These are phyloP conservation scores for Rhizopus microsporus DNA, from an alignment of 371 early-diverging fungal genomes.

Conservation along the genomic window DNA sequence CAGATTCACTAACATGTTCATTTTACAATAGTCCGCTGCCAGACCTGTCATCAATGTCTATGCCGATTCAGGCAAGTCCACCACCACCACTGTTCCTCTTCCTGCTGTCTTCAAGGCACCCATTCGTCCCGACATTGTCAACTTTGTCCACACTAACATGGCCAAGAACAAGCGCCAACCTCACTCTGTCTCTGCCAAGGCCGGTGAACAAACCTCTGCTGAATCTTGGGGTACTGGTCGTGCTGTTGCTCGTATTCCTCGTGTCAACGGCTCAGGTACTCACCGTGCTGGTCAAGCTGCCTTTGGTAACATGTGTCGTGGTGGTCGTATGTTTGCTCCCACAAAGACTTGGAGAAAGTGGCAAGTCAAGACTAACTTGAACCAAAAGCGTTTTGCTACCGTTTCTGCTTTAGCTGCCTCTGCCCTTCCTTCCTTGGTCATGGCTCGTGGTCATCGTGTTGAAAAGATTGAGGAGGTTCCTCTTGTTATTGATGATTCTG, in stretches of 20 bases:
- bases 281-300: conserved; percentile 99
- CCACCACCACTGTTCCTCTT: conserved; percentile 77
- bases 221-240: conserved; percentile 99
- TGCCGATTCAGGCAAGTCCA: conserved; percentile 77
- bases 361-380: conserved; percentile 98
- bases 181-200: conserved; percentile 96
- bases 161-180: conserved; percentile 99
- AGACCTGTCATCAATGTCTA: conserved; percentile 93
- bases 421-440: conserved; percentile 94
- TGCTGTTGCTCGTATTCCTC: conserved; percentile 99
- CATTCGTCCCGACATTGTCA: conserved; percentile 98
- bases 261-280: conserved; percentile 99
- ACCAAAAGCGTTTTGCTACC: conserved; percentile 98
- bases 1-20: neutral
- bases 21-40: conserved; percentile 51
- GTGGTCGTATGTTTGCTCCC: conserved; percentile 99
- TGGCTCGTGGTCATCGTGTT: conserved; percentile 99
- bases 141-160: conserved; percentile 96
- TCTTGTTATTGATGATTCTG: conserved; percentile 87
- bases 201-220: conserved; percentile 99
- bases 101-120: conserved; percentile 98
- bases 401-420: conserved; percentile 99
- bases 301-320: conserved; percentile 99
- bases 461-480: conserved; percentile 96
- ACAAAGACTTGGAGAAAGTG: conserved; percentile 99